These are phyloP conservation scores for Tephrocybe rancida DNA, from an alignment of 768 basidiomycete species.

Conservation along the genomic window DNA sequence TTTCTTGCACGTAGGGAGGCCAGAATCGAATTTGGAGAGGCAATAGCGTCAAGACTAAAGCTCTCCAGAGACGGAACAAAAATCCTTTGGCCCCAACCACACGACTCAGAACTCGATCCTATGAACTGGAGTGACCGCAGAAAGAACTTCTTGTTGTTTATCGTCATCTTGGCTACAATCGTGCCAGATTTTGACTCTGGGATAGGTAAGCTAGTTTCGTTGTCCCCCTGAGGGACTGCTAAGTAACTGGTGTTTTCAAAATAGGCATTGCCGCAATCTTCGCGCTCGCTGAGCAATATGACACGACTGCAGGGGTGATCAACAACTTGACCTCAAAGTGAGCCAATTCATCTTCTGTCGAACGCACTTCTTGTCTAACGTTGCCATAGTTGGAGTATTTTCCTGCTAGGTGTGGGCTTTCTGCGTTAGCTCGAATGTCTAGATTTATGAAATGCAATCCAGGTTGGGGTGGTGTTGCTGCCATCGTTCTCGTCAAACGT, in stretches of 20 bases:
- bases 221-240: not conserved
- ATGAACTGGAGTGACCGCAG: conserved; percentile 51
- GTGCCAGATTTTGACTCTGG: conserved; percentile 65
- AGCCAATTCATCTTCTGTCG: not conserved
- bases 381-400: conserved; percentile 53
- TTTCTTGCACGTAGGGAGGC: conserved; percentile 44
- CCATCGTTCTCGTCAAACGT: conserved; percentile 52
- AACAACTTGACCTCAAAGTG: conserved; percentile 59
- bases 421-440: not conserved
- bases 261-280: conserved; percentile 61
- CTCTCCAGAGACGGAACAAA: conserved; percentile 51
- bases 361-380: not conserved
- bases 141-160: conserved; percentile 51
- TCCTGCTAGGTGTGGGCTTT: conserved; percentile 40
- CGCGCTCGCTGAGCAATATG: conserved; percentile 51
- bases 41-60: conserved; percentile 51
- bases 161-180: conserved; percentile 58
- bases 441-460: not conserved
- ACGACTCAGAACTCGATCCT: conserved; percentile 29
- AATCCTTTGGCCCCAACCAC: conserved; percentile 65
- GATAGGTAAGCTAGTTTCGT: conserved; percentile 34
- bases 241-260: no score
- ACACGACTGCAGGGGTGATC: conserved; percentile 51
- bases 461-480: conserved; percentile 50
- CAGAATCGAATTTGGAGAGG: conserved; percentile 54